Evolutionary conservation across 805 yeast genomes (phyloP).

Genomic region (Zygosaccharomyces gambellarensis): DNA sequence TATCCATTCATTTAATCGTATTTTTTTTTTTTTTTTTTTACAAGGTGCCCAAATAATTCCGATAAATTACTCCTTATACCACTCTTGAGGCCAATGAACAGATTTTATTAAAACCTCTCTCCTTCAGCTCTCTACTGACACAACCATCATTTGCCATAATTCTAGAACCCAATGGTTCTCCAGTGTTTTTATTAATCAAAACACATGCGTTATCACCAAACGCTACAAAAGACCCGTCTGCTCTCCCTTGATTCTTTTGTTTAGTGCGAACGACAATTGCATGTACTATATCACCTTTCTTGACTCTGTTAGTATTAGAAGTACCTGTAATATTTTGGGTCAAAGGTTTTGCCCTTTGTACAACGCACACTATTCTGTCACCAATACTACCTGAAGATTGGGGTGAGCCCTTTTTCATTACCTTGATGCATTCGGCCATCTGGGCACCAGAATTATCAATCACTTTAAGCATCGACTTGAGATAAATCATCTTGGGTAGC

Average conservation of each 20-base stretch:
- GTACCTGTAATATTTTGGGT: slow-evolving; percentile 69
- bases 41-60: not conserved
- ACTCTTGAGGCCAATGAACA: slow-evolving; percentile 89
- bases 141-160: slow-evolving; percentile 50
- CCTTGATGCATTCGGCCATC: slow-evolving; percentile 92
- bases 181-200: slow-evolving; percentile 76
- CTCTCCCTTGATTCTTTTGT: slow-evolving; percentile 62
- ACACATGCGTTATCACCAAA: slow-evolving; percentile 98
- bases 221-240: slow-evolving; percentile 79
- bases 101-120: slow-evolving; percentile 76
- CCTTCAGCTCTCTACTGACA: slow-evolving; percentile 86
- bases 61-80: slow-evolving; percentile 34
- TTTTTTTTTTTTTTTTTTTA: slow-evolving; percentile 1
- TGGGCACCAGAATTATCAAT: slow-evolving; percentile 96
- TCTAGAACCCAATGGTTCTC: slow-evolving; percentile 94
- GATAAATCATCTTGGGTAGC: slow-evolving; percentile 61
- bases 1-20: not conserved
- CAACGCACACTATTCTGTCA: slow-evolving; percentile 90
- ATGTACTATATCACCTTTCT: slow-evolving; percentile 92
- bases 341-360: slow-evolving; percentile 81
- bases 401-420: slow-evolving; percentile 76
- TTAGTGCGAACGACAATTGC: slow-evolving; percentile 94
- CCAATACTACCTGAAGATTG: slow-evolving; percentile 79
- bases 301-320: slow-evolving; percentile 70
- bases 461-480: slow-evolving; percentile 82